phyloP scores from a whole-genome alignment of 352 stramenopile species.

The Phytophthora rubi region DNA sequence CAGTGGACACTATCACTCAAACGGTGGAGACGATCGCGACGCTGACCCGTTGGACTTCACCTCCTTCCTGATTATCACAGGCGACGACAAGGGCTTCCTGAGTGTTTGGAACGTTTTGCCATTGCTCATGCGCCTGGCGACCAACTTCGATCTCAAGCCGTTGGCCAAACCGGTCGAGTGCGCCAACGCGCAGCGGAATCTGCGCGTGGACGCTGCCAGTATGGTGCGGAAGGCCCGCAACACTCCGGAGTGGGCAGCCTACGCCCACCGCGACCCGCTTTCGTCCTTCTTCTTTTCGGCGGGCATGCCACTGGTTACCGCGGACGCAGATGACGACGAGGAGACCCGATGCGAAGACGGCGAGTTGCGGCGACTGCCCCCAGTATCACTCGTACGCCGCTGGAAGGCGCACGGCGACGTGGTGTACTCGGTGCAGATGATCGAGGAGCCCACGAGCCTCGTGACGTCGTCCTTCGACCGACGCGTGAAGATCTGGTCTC shows the following conservation, averaged over 20 bases:
- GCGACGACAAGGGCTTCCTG: slow-evolving; percentile 82
- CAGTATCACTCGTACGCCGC: slow-evolving; percentile 50
- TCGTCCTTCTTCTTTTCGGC: slow-evolving; percentile 66
- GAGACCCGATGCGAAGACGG: slow-evolving; percentile 27
- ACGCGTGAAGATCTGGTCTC: slow-evolving; percentile 75
- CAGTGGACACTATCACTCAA: slow-evolving; percentile 1
- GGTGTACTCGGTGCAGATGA: slow-evolving; percentile 80
- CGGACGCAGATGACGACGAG: slow-evolving; percentile 22
- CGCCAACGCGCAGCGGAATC: slow-evolving; percentile 71
- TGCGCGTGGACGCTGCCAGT: slow-evolving; percentile 70
- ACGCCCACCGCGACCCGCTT: slow-evolving; percentile 52
- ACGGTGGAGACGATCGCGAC: slow-evolving; percentile 26
- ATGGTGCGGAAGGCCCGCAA: slow-evolving; percentile 79
- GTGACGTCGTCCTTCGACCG: slow-evolving; percentile 84
- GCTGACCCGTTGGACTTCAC: slow-evolving; percentile 37
- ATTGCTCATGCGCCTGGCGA: slow-evolving; percentile 65
- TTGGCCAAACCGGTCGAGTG: slow-evolving; percentile 71
- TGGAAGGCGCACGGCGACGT: slow-evolving; percentile 81
- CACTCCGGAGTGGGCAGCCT: slow-evolving; percentile 66
- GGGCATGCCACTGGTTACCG: slow-evolving; percentile 55
- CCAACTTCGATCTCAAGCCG: slow-evolving; percentile 50
- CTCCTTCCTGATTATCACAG: slow-evolving; percentile 65
- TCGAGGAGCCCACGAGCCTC: slow-evolving; percentile 68
- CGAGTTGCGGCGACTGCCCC: slow-evolving; percentile 22
- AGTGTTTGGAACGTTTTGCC: slow-evolving; percentile 76